Evolutionary conservation across 768 basidiomycete genomes (phyloP).

Genomic region (Leccinellum albellum): DNA sequence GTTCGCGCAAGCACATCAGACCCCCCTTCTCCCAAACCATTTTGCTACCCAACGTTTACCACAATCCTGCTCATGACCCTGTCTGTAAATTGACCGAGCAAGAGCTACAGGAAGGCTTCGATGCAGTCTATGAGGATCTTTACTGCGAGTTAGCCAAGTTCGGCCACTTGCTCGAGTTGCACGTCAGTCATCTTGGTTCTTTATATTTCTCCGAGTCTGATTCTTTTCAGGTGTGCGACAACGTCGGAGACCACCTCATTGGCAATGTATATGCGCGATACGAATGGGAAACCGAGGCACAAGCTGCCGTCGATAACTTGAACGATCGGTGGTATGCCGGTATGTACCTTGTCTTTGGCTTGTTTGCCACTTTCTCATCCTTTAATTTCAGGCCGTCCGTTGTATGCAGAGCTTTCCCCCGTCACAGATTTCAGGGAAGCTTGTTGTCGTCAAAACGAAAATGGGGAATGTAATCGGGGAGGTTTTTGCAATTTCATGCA

Average conservation of each 20-base stretch:
- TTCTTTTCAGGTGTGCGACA: conserved; percentile 79
- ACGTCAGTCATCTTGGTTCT: conserved; percentile 49
- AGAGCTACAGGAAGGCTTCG: conserved; percentile 87
- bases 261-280: conserved; percentile 98
- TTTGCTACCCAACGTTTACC: conserved; percentile 93
- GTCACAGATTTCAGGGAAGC: conserved; percentile 99
- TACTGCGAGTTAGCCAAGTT: conserved; percentile 94
- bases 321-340: conserved; percentile 99
- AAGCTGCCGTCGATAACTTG: conserved; percentile 85
- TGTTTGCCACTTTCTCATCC: conserved; percentile 2
- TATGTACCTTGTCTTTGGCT: conserved; percentile 22
- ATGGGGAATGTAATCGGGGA: conserved; percentile 96
- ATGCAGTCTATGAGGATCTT: conserved; percentile 92
- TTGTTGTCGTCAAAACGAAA: conserved; percentile 97
- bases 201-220: background rate
- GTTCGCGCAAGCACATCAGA: conserved; percentile 97
- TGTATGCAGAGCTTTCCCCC: conserved; percentile 96
- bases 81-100: conserved; percentile 84
- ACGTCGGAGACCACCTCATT: conserved; percentile 98
- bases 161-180: conserved; percentile 92
- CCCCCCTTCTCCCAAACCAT: conserved; percentile 98
- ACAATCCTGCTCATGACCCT: conserved; percentile 94
- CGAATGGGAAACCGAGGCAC: conserved; percentile 98
- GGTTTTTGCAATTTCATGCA: conserved; percentile 99
- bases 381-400: conserved; percentile 66